Conservation (phyloP, 2,329 filamentous ascomycete genomes). For the Ophiostoma quercus region DNA sequence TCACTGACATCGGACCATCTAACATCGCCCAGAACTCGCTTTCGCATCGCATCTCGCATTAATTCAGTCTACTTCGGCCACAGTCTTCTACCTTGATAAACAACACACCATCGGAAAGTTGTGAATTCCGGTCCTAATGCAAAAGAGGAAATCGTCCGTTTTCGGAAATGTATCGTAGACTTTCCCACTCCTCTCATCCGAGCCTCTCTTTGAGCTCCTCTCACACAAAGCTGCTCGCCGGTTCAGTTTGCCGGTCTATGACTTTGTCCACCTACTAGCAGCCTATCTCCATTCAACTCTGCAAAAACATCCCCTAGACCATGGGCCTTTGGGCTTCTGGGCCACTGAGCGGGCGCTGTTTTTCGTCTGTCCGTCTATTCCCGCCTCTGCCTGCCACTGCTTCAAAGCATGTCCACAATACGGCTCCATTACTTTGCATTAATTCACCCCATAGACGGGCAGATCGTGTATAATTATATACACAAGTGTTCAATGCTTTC, state of each 20-base stretch:
- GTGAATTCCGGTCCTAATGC: background rate
- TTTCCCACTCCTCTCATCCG: background rate
- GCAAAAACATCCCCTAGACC: background rate
- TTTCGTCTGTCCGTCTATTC: no score
- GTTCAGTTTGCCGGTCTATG: background rate
- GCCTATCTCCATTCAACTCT: background rate
- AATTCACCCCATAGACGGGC: background rate
- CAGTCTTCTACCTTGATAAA: background rate
- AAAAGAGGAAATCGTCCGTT: background rate
- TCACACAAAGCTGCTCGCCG: background rate
- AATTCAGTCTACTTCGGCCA: background rate
- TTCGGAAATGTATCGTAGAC: background rate
- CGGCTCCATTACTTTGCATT: background rate
- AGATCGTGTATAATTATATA: background rate
- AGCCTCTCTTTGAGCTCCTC: background rate
- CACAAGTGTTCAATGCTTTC: background rate
- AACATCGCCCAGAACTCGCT: background rate
- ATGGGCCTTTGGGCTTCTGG: background rate
- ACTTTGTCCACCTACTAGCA: background rate
- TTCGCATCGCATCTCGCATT: background rate
- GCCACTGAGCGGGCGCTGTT: background rate
- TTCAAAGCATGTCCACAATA: background rate
- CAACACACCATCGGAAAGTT: background rate
- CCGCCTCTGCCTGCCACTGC: background rate
- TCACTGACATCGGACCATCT: background rate